These are phyloP conservation scores for Sugiyamaella marilandica DNA, from an alignment of 805 yeast species.

Conservation along the genomic window DNA sequence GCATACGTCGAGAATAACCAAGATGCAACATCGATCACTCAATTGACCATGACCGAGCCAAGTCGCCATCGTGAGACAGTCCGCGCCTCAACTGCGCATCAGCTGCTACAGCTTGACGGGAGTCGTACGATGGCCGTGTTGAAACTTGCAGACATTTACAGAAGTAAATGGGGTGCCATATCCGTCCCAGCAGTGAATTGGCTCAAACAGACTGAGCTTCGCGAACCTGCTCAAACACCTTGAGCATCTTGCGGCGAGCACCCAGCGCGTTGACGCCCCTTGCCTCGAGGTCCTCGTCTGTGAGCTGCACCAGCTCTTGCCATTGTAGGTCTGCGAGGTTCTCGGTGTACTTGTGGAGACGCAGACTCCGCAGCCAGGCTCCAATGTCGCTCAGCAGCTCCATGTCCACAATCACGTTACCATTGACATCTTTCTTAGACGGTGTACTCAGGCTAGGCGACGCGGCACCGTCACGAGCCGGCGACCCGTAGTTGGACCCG, in stretches of 20 bases:
- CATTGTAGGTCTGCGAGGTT: slow-evolving; percentile 71
- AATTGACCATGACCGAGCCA: too few relatives aligned
- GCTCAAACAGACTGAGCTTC: slow-evolving; percentile 37
- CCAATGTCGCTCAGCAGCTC: slow-evolving; percentile 67
- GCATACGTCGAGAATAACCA: too few relatives aligned
- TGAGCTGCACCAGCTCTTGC: slow-evolving; percentile 68
- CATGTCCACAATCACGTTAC: slow-evolving; percentile 22
- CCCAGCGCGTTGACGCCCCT: slow-evolving; percentile 93
- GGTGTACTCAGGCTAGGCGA: slow-evolving; percentile 37
- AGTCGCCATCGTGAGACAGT: too few relatives aligned
- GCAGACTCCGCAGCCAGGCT: slow-evolving; percentile 81
- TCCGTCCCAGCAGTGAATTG: too few relatives aligned
- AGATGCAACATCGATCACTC: too few relatives aligned
- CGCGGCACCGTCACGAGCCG: slow-evolving; percentile 30
- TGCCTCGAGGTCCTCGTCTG: slow-evolving; percentile 63
- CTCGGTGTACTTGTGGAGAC: slow-evolving; percentile 92
- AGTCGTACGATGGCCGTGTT: too few relatives aligned
- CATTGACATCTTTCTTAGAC: slow-evolving; percentile 38
- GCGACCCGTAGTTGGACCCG: not conserved
- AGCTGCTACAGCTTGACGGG: too few relatives aligned
- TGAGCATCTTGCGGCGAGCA: slow-evolving; percentile 87
- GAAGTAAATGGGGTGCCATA: too few relatives aligned
- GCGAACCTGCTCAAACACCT: slow-evolving; percentile 82
- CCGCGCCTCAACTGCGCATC: too few relatives aligned
- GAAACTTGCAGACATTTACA: too few relatives aligned